Evolutionary conservation across 2,329 filamentous ascomycete genomes (phyloP).

Genomic region (Xylariaceae sp.): DNA sequence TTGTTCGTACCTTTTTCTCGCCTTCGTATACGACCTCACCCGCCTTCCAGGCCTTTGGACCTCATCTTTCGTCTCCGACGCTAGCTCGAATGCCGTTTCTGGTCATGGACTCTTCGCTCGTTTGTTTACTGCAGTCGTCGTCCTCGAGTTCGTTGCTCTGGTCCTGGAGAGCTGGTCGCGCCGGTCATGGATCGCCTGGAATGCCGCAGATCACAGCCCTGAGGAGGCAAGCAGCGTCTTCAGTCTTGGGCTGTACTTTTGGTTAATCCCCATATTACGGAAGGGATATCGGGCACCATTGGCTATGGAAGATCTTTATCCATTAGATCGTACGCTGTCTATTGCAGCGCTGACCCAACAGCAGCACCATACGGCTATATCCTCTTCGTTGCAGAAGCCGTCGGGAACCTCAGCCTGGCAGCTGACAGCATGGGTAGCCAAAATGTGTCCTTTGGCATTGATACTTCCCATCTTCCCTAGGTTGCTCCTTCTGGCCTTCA

Average conservation of each 20-base stretch:
- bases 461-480: slow-evolving; percentile 1
- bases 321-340: slow-evolving; percentile 2
- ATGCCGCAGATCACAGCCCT: slow-evolving; percentile 3
- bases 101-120: background rate
- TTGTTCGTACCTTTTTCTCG: slow-evolving; percentile 4
- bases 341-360: slow-evolving; percentile 1
- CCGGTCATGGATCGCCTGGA: background rate
- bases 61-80: background rate
- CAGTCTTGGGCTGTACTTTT: slow-evolving; percentile 2
- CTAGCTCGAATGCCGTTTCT: slow-evolving; percentile 1
- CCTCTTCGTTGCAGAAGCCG: slow-evolving; percentile 1
- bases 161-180: slow-evolving; percentile 8
- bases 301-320: slow-evolving; percentile 1
- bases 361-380: background rate
- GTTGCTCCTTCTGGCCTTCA: slow-evolving; percentile 1
- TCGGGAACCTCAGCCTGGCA: slow-evolving; percentile 1
- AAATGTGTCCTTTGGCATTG: slow-evolving; percentile 1
- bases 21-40: slow-evolving; percentile 3
- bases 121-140: background rate
- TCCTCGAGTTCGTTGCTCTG: slow-evolving; percentile 1
- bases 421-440: background rate
- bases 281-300: slow-evolving; percentile 2
- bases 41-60: slow-evolving; percentile 21
- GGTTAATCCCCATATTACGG: slow-evolving; percentile 2
- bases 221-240: slow-evolving; percentile 3